Evolutionary conservation across 202 grass and related monocot genomes (phyloP).

Genomic region (Brachypodium distachyon): DNA sequence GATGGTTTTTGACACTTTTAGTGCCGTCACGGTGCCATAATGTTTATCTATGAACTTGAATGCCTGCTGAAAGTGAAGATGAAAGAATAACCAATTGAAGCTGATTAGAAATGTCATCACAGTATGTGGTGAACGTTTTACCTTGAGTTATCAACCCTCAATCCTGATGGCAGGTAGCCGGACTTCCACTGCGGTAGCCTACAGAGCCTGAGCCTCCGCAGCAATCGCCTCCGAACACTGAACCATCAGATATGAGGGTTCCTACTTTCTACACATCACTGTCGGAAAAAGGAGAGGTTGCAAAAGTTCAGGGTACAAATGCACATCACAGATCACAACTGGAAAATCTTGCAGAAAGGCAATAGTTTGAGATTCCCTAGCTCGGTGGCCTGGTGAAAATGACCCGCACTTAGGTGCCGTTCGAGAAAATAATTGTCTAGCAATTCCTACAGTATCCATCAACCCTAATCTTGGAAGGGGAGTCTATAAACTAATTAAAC

Average conservation of each 20-base stretch:
- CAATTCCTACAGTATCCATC: neutral
- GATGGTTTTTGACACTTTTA: neutral
- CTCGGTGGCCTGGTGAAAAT: neutral
- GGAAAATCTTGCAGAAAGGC: constrained; percentile 2
- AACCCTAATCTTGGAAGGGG: neutral
- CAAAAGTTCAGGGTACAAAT: neutral
- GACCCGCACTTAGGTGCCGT: no score
- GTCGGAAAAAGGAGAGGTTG: constrained; percentile 3
- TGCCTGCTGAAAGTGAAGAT: neutral
- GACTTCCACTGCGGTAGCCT: constrained; percentile 3
- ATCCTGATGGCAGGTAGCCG: no score
- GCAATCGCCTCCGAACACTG: constrained; percentile 30
- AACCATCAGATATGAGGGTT: constrained; percentile 19
- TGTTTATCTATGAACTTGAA: no score
- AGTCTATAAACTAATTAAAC: neutral
- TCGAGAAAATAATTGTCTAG: constrained; percentile 21
- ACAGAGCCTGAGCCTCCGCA: neutral
- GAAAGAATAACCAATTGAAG: neutral
- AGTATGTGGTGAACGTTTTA: neutral
- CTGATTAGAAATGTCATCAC: neutral
- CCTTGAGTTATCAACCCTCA: neutral
- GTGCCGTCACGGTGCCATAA: neutral
- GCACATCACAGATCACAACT: neutral
- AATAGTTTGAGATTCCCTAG: neutral
- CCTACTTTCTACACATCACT: constrained; percentile 15